These are phyloP conservation scores for Amylostereum areolatum DNA, from an alignment of 1,284 basidiomycete genomes.

Conservation along the genomic window DNA sequence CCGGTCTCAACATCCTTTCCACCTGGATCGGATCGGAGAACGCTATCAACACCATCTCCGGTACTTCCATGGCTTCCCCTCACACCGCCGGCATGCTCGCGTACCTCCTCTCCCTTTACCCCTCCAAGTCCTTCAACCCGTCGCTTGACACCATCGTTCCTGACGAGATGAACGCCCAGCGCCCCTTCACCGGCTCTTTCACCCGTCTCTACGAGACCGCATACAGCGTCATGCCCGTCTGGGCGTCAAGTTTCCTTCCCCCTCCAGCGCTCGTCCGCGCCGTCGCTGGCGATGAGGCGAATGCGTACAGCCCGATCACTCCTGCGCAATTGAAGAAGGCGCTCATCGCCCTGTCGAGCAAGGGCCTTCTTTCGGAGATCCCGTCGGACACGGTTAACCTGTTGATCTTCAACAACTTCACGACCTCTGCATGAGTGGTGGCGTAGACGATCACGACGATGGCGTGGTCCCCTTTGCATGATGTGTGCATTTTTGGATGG, in stretches of 20 bases:
- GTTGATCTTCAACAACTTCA: slow-evolving; percentile 57
- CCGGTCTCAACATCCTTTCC: slow-evolving; percentile 62
- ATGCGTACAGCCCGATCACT: slow-evolving; percentile 30
- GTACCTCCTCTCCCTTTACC: slow-evolving; percentile 67
- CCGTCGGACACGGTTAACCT: slow-evolving; percentile 48
- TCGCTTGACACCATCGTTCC: slow-evolving; percentile 23
- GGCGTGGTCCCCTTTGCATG: not conserved
- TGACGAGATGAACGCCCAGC: slow-evolving; percentile 12
- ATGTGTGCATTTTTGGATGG: no score
- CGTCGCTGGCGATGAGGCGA: slow-evolving; percentile 35
- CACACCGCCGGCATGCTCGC: slow-evolving; percentile 64
- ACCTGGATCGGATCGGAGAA: slow-evolving; percentile 59
- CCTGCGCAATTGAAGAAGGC: slow-evolving; percentile 59
- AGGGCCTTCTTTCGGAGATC: slow-evolving; percentile 38
- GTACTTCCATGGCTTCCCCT: slow-evolving; percentile 55
- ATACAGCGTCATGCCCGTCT: slow-evolving; percentile 52
- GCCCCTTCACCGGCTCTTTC: slow-evolving; percentile 16
- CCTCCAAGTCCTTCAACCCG: slow-evolving; percentile 42
- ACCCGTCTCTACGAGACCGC: slow-evolving; percentile 45
- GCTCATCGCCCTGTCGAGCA: slow-evolving; percentile 45
- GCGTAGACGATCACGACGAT: not conserved
- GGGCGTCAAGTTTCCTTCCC: slow-evolving; percentile 56
- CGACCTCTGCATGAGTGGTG: slow-evolving; percentile 5
- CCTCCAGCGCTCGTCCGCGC: slow-evolving; percentile 43
- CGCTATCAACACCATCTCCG: slow-evolving; percentile 60